Percentiles rank a stretch among this genome's conserved stretches.
Evolutionary conservation across 2,329 filamentous ascomycete species (phyloP).

Genomic region (Colletotrichum sp.): DNA sequence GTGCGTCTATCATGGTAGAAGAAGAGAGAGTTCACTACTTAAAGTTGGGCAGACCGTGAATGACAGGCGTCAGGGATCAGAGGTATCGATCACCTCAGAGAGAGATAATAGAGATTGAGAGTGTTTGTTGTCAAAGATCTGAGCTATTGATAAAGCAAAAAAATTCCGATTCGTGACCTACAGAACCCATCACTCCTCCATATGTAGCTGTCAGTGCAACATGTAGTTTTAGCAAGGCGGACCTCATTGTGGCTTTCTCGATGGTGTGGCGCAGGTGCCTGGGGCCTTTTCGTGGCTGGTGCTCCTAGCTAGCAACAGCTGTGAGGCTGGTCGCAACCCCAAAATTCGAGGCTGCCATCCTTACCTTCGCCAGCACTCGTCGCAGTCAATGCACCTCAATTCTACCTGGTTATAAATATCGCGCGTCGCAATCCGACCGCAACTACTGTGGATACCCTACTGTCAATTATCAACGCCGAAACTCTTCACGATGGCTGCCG

Average conservation of each 20-base stretch:
- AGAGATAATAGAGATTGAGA: not conserved
- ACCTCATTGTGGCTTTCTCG: not conserved
- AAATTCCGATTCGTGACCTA: not conserved
- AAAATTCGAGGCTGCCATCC: slow-evolving; percentile 7
- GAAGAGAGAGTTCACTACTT: slow-evolving; percentile 18
- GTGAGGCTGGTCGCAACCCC: slow-evolving; percentile 2
- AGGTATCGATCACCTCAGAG: slow-evolving; percentile 19
- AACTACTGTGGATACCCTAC: not conserved
- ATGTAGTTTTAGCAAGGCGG: not conserved
- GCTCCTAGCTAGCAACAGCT: not conserved
- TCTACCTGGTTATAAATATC: not conserved
- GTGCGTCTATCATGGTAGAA: slow-evolving; percentile 55
- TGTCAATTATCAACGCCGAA: not conserved
- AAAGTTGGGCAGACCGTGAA: not conserved
- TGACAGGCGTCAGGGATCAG: slow-evolving; percentile 16
- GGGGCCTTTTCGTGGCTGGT: not conserved
- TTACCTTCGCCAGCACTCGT: not conserved
- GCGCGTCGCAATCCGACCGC: not conserved
- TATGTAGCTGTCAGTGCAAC: not conserved
- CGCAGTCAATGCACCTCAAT: not conserved
- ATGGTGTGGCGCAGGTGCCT: not conserved
- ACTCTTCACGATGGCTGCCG: slow-evolving; percentile 56
- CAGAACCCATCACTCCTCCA: not conserved
- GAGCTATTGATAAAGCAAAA: not conserved
- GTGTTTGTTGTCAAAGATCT: not conserved